Percentiles rank a stretch among this genome's conserved stretches.
Evolutionary conservation across 805 yeast species (phyloP).

Genomic region (Myxozyma geophila): DNA sequence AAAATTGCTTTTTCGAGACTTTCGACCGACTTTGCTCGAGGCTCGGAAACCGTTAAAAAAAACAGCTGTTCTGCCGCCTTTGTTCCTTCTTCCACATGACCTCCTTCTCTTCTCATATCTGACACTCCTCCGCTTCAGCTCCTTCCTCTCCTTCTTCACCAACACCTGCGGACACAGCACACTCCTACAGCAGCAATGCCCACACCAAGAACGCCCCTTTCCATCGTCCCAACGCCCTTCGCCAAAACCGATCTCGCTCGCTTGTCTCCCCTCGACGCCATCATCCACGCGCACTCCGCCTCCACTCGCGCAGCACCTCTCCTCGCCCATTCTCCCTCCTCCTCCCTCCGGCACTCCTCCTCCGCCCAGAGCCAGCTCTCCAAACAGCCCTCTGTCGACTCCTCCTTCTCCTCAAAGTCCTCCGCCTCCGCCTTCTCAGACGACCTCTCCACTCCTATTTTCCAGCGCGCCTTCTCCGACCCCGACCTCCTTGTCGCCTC

Average conservation of each 20-base stretch:
- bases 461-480: slow-evolving; percentile 3
- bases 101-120: no score
- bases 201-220: background rate
- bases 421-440: background rate
- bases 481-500: background rate
- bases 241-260: background rate
- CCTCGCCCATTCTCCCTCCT: background rate
- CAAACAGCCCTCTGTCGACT: background rate
- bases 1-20: no score
- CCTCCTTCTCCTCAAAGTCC: background rate
- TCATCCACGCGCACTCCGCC: background rate
- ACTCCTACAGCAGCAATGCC: background rate
- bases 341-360: background rate
- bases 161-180: background rate
- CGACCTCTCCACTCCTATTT: background rate
- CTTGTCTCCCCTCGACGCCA: slow-evolving; percentile 4
- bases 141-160: background rate
- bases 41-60: no score
- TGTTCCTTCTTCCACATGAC: no score
- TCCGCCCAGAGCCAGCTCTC: background rate
- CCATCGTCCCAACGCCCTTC: slow-evolving; percentile 9
- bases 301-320: background rate
- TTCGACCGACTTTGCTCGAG: no score
- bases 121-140: background rate
- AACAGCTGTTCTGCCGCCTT: no score